Evolutionary conservation across 1,284 basidiomycete species (phyloP).

Genomic region (Melanopsichium pennsylvanicum): DNA sequence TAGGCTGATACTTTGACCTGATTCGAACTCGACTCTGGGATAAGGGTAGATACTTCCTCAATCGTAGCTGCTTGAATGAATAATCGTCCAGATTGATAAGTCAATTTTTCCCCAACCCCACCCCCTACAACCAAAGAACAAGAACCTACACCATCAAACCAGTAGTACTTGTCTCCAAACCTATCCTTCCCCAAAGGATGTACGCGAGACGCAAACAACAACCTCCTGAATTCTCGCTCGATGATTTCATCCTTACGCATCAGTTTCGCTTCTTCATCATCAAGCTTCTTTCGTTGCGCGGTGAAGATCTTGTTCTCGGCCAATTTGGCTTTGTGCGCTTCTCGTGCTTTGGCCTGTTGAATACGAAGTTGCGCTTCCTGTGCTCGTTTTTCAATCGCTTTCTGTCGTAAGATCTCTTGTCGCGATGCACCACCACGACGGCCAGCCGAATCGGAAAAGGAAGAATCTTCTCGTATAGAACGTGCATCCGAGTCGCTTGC

Average conservation of each 20-base stretch:
- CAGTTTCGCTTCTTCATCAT: conserved; percentile 82
- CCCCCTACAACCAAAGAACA: conserved; percentile 72
- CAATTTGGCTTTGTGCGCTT: conserved; percentile 49
- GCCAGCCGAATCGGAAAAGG: conserved; percentile 28
- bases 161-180: conserved; percentile 95
- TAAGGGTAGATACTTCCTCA: conserved; percentile 64
- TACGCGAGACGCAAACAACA: conserved; percentile 81
- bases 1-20: conserved; percentile 6
- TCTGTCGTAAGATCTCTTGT: conserved; percentile 60
- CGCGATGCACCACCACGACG: conserved; percentile 23
- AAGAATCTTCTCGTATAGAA: conserved; percentile 43
- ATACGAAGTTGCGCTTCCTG: conserved; percentile 38
- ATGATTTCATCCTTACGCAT: conserved; percentile 81
- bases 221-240: conserved; percentile 89
- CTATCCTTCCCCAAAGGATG: conserved; percentile 89
- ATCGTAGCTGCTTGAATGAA: conserved; percentile 88
- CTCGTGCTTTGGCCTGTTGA: conserved; percentile 39
- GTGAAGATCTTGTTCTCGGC: conserved; percentile 54
- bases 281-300: conserved; percentile 52
- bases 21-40: conserved; percentile 3
- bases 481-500: conserved; percentile 38
- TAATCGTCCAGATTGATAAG: conserved; percentile 84
- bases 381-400: conserved; percentile 56
- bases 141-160: conserved; percentile 95
- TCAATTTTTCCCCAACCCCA: conserved; percentile 63